Evolutionary conservation across 371 early-diverging fungal genomes (phyloP), one percentile per base, ranked within the genome.

Genomic region (Mortierella sp.): DNA sequence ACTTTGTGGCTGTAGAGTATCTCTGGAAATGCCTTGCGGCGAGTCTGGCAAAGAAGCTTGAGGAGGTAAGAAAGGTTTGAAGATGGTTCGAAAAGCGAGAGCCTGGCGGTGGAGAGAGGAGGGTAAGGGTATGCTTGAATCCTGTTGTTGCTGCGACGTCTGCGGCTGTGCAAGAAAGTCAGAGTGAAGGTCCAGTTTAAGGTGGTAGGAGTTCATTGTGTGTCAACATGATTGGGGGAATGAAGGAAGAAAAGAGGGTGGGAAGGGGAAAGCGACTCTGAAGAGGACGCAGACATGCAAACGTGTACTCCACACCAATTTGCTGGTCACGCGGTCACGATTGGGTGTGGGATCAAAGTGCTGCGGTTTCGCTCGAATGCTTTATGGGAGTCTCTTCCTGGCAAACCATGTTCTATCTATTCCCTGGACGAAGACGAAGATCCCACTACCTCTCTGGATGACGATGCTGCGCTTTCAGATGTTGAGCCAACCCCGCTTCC

Each of bases 161-260:
- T 41, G 27, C 54, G 2, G 43, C 14, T n/a, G 13, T 19, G 38
- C 34, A 0, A 39, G 27, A 49, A 26, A 51, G 42, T 74, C 56
- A 19, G 69, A 54, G 57, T 74, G 82, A 13, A 83, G 58, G 27
- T 80, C 71, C 56, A 82, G 71, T 59, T 79, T 81, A 30, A 83
- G 79, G 58, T 72, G 73, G 69, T 83, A 83, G 71, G 55, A 74
- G 58, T 72, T 66, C 83, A 83, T 83, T 56, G 48, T 60, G 66
- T 12, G 42, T 60, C 54, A 52, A 43, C 70, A 69, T 74, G 16
- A 67, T 47, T 8, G 28, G 49, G 16, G 58, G 51, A 42, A 45
- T 16, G 26, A 48, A 10, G 34, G 49, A 39, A 60, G 47, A 41
- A n/a, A 5, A 52, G 24, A 55, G 23, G n/a, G n/a, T n/a, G n/a